Percentiles rank a stretch among this genome's conserved stretches.
Conservation (phyloP, 129 eudicot genomes). For the Heracleum sosnowskyi region DNA sequence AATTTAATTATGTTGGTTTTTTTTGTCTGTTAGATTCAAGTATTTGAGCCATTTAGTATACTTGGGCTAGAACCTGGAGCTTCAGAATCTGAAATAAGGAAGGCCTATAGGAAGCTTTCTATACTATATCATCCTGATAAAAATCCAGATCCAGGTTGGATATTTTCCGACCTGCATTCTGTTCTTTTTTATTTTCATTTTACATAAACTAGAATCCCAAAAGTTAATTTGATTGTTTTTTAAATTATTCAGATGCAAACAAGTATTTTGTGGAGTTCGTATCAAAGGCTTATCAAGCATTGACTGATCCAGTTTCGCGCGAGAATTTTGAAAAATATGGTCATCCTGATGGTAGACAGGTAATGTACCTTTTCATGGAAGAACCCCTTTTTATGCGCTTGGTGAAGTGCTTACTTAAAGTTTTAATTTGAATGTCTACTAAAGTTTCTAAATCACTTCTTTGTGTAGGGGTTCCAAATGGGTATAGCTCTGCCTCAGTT, state of each 20-base stretch:
- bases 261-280: slow-evolving; percentile 79
- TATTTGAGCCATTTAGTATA: slow-evolving; percentile 85
- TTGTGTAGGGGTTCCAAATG: slow-evolving; percentile 88
- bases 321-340: slow-evolving; percentile 93
- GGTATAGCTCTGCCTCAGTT: slow-evolving; percentile 95
- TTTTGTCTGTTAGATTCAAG: slow-evolving; percentile 46
- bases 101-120: slow-evolving; percentile 86
- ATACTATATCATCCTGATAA: slow-evolving; percentile 96
- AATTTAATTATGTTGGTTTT: background rate
- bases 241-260: slow-evolving; percentile 54
- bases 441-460: slow-evolving; percentile 11
- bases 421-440: background rate
- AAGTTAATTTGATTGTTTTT: background rate
- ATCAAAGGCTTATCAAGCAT: slow-evolving; percentile 91
- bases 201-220: background rate
- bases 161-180: slow-evolving; percentile 10
- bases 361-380: slow-evolving; percentile 12
- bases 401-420: background rate
- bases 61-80: slow-evolving; percentile 95
- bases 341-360: slow-evolving; percentile 97
- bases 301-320: slow-evolving; percentile 91
- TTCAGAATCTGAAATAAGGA: slow-evolving; percentile 74
- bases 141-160: slow-evolving; percentile 94
- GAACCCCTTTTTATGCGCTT: background rate
- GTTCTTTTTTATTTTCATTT: background rate